Conservation (phyloP, 768 basidiomycete species). For the Galerina marginata region DNA sequence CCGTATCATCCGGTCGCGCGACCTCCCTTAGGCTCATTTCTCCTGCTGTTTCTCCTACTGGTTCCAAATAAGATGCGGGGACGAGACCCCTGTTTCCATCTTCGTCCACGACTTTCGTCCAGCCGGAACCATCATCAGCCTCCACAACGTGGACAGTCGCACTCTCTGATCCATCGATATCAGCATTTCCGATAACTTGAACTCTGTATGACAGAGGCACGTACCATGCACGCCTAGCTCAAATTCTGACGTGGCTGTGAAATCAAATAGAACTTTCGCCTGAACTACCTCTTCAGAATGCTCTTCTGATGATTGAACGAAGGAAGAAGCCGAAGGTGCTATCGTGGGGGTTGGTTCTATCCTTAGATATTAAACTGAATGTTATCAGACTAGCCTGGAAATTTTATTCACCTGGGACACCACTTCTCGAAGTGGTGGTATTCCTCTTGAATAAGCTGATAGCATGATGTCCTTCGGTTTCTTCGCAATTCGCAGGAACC, state of each 20-base stretch:
- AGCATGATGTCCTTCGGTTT: conserved; percentile 34
- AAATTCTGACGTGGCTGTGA: conserved; percentile 74
- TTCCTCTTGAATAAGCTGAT: conserved; percentile 29
- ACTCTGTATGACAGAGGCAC: neutral
- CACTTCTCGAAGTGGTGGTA: conserved; percentile 29
- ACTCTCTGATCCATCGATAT: conserved; percentile 53
- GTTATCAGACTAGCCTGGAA: conserved; percentile 8
- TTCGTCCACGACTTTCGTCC: conserved; percentile 75
- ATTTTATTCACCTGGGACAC: conserved; percentile 27
- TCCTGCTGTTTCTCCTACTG: too few species aligned
- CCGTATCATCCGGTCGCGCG: conserved; percentile 34
- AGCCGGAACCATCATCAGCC: conserved; percentile 85
- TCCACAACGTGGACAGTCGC: conserved; percentile 69
- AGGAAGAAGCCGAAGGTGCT: conserved; percentile 61
- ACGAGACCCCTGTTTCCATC: conserved; percentile 73
- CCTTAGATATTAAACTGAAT: conserved; percentile 13
- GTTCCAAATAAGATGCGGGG: conserved; percentile 80
- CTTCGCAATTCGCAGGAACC: conserved; percentile 56
- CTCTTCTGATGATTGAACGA: conserved; percentile 47
- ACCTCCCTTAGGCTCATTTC: too few species aligned
- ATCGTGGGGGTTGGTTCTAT: conserved; percentile 25
- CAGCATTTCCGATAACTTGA: neutral
- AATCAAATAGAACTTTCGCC: conserved; percentile 77
- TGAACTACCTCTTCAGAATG: conserved; percentile 46
- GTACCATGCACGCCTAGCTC: conserved; percentile 73